A percentile compares a stretch with the other conserved stretches of the same genome.
Conservation (phyloP, 2,329 filamentous ascomycete genomes). For the Cladosporium sp. region DNA sequence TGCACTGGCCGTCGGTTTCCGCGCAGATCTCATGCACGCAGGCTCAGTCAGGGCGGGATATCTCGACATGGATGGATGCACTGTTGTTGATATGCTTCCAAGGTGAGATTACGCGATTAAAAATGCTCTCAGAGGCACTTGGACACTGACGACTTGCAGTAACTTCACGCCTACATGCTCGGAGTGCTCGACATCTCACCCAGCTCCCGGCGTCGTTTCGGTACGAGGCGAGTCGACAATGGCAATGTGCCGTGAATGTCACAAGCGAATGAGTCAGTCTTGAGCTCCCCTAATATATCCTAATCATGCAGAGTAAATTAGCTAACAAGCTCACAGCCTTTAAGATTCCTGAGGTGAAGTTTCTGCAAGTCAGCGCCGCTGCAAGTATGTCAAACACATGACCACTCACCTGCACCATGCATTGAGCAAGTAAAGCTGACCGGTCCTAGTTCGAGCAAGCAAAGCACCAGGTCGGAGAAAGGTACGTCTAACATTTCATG, state of each 20-base stretch:
- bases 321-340: constrained; percentile 51
- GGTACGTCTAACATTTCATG: constrained; percentile 20
- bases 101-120: constrained; percentile 45
- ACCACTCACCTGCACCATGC: not conserved
- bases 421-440: constrained; percentile 4
- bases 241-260: constrained; percentile 77
- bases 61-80: constrained; percentile 73
- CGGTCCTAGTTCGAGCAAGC: constrained; percentile 17
- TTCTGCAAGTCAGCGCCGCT: constrained; percentile 64
- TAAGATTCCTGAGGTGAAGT: constrained; percentile 74
- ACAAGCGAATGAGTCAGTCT: constrained; percentile 67
- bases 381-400: constrained; percentile 37
- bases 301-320: not conserved
- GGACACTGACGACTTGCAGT: constrained; percentile 44
- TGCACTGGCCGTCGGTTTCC: constrained; percentile 48
- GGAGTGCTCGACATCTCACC: constrained; percentile 69
- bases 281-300: not conserved
- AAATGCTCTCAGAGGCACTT: not conserved
- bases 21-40: constrained; percentile 69
- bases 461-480: constrained; percentile 18
- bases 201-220: constrained; percentile 63
- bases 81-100: constrained; percentile 72
- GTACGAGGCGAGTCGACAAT: constrained; percentile 72
- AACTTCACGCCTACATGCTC: constrained; percentile 77
- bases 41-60: constrained; percentile 76